Base-by-base conservation (phyloP, 768 basidiomycete species). In the Collybia nuda region DNA sequence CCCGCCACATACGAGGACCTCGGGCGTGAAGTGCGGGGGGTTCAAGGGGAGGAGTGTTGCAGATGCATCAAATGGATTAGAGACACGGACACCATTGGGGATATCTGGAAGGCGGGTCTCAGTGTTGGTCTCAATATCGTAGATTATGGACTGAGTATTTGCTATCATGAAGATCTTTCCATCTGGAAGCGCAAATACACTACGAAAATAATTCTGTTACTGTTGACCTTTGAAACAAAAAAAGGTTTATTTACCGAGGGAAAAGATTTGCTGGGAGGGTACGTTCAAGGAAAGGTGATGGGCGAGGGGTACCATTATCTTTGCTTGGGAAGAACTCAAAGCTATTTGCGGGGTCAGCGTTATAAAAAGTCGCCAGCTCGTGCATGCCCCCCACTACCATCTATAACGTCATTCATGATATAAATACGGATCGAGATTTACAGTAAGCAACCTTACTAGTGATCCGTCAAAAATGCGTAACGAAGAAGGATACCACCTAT, bases 1-100 rank as follows among this genome's bases (percentile, higher is more conserved):
- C 21, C 77, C 77, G 26, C 77, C 77, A 55, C 77, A 79, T 36
- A 79, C 69, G 32, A 79, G 67, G 23, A 78, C 65, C 52, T 76
- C 75, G 2, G 77, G 74, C 5, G 67, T 72, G 51, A 69, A 79
- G 40, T 72, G 59, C 6, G 32, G 32, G 6, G 32, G 32, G 32
- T 5, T 9, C 14, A 32, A 32, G 9, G 32, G 32, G 32, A 32
- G 32, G 32, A 1, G 67, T 67, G 21, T 32, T 11, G 32, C 32
- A 11, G 32, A 32, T 2, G 32, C 32, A 32, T 32, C 32, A 32
- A 32, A 32, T 32, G 32, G 32, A 32, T 32, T 32, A 6, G 32
- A 32, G 11, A 76, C 71, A 6, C 70, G 67, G 9, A 76, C 73
- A 22, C 70, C 70, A 40, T 77, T 76, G 17, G 76, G 76, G 36